phyloP scores from a whole-genome alignment of 139 green algal species.

The Nannochloris sp. region DNA sequence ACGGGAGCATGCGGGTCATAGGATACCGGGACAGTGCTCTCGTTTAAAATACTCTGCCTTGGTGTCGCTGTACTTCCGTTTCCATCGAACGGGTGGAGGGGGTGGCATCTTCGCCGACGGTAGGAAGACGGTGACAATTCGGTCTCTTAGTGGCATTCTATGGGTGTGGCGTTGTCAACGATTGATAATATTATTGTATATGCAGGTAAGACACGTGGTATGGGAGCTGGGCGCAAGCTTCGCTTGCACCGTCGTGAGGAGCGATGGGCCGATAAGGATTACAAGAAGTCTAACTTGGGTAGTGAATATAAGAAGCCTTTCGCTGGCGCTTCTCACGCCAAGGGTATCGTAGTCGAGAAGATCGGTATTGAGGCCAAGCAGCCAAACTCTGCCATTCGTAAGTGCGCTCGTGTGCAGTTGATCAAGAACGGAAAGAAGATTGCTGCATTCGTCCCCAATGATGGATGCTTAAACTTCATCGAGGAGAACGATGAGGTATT shows the following conservation, averaged over 20 bases:
- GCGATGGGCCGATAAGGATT: slow-evolving; percentile 98
- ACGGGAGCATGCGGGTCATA: too few species aligned
- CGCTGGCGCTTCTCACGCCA: slow-evolving; percentile 94
- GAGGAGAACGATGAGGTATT: slow-evolving; percentile 99
- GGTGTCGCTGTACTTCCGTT: too few species aligned
- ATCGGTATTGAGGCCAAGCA: slow-evolving; percentile 99
- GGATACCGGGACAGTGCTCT: too few species aligned
- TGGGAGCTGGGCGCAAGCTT: slow-evolving; percentile 99
- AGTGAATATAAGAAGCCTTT: slow-evolving; percentile 99
- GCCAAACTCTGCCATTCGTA: slow-evolving; percentile 99
- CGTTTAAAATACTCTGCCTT: too few species aligned
- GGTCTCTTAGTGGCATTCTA: background rate
- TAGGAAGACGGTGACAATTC: too few species aligned
- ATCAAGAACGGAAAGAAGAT: slow-evolving; percentile 99
- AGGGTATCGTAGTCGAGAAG: slow-evolving; percentile 99
- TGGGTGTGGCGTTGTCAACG: background rate
- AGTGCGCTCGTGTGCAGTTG: slow-evolving; percentile 99
- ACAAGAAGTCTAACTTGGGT: slow-evolving; percentile 97
- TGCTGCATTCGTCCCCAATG: slow-evolving; percentile 98
- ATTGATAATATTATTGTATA: background rate
- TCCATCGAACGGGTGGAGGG: too few species aligned
- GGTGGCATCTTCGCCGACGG: too few species aligned
- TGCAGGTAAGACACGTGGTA: slow-evolving; percentile 94
- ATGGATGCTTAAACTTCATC: slow-evolving; percentile 99
- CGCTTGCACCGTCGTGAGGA: slow-evolving; percentile 81